These are phyloP conservation scores for Edaphochlamys debaryana DNA, from an alignment of 139 green algal genomes.

Conservation along the genomic window DNA sequence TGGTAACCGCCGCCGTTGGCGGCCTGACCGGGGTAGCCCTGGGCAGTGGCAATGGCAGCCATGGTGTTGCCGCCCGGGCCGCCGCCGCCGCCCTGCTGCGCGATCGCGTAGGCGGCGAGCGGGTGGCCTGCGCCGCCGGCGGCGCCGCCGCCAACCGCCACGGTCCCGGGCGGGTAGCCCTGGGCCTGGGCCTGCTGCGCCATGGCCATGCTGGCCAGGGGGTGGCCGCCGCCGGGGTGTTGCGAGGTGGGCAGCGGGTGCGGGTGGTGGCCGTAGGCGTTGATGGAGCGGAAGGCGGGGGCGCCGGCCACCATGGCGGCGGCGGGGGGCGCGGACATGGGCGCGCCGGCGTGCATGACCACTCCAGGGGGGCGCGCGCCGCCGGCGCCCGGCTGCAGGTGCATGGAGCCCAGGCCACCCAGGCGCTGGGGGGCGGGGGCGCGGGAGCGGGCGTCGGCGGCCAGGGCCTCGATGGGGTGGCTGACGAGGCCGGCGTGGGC, in stretches of 20 bases:
- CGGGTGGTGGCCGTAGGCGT: constrained; percentile 21
- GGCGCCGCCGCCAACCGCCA: no score
- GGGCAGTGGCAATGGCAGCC: neutral
- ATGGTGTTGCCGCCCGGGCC: neutral
- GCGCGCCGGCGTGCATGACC: neutral
- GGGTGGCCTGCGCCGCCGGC: no score
- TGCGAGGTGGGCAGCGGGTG: neutral
- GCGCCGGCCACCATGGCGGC: constrained; percentile 7
- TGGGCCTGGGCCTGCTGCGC: no score
- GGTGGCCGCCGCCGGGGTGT: no score
- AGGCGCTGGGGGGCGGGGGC: neutral
- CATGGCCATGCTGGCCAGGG: no score
- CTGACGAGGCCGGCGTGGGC: no score
- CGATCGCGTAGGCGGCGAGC: no score
- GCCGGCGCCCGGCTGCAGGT: no score
- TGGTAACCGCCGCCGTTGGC: no score
- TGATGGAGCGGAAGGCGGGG: constrained; percentile 35
- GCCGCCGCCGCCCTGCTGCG: neutral
- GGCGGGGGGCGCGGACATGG: no score
- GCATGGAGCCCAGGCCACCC: neutral
- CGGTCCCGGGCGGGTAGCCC: no score
- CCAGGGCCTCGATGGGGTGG: no score
- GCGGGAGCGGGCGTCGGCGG: neutral
- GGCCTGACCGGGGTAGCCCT: neutral
- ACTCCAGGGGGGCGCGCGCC: neutral